These are phyloP conservation scores for Curvularia sp. DNA, from an alignment of 2,329 filamentous ascomycete genomes.

Conservation along the genomic window DNA sequence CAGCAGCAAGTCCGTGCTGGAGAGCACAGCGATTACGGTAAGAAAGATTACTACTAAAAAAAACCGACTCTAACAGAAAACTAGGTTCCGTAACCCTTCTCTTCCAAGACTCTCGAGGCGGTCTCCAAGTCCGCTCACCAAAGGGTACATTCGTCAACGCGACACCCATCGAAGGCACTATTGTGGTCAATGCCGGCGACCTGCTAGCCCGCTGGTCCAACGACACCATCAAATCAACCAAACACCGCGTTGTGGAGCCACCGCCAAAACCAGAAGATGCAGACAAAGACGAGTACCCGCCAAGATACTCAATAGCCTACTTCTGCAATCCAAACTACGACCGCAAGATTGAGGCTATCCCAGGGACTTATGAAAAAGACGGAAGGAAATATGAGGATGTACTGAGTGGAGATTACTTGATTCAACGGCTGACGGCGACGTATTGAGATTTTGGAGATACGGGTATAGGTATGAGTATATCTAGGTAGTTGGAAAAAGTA, in stretches of 20 bases:
- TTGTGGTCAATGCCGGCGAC: slow-evolving; percentile 90
- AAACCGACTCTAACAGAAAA: slow-evolving; percentile 13
- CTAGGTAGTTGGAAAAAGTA: too few species aligned
- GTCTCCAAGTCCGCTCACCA: slow-evolving; percentile 70
- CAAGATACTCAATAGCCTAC: slow-evolving; percentile 85
- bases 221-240: slow-evolving; percentile 86
- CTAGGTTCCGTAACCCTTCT: slow-evolving; percentile 51
- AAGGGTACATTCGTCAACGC: slow-evolving; percentile 82
- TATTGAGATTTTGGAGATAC: slow-evolving; percentile 39
- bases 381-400: slow-evolving; percentile 82
- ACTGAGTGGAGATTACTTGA: slow-evolving; percentile 80
- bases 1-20: slow-evolving; percentile 79
- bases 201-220: slow-evolving; percentile 88
- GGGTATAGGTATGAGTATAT: too few species aligned
- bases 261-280: slow-evolving; percentile 59
- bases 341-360: slow-evolving; percentile 77
- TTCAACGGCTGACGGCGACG: slow-evolving; percentile 78
- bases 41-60: neutral
- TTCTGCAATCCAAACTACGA: slow-evolving; percentile 89
- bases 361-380: slow-evolving; percentile 72
- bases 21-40: slow-evolving; percentile 73
- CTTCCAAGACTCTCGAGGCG: slow-evolving; percentile 63
- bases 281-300: slow-evolving; percentile 66
- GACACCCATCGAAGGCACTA: slow-evolving; percentile 78
- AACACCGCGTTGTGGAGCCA: slow-evolving; percentile 89